Base-by-base conservation (phyloP, 225 moss, liverwort and hornwort species). In the Marchantia polymorpha region DNA sequence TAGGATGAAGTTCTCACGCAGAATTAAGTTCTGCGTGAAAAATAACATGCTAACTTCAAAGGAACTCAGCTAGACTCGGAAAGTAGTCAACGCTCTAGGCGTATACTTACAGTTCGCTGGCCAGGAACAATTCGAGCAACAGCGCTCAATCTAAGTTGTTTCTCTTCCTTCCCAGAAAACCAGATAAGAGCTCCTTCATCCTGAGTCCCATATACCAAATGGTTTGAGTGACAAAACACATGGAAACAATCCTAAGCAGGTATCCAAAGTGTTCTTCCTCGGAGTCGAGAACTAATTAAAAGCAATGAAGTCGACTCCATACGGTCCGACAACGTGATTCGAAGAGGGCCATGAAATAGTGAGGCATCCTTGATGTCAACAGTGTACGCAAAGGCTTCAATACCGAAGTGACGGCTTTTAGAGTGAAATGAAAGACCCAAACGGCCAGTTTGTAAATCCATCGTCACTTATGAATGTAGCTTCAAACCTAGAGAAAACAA, bases 131-230 rank as follows among this genome's bases (percentile, higher is more conserved):
- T 94, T 60, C 80, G 85, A 52, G 92, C 87, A 4, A 97, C 97
- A 67, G 92, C 87, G 69, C 83, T 97, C 85, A 94, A 83, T 90
- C 89, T 92, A 77, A 97, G 92, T 83, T 83, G 89, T 86, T 97
- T 97, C 87, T 97, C 97, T 82, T 93, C 97, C 87, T 90, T 91
- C 48, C 89, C 97, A 69, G 97, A 97, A 73, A 87, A 97, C 97
- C 97, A 97, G 63, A 97, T 90, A 56, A 97, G 82, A 66, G 94
- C 86, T 84, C 87, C 92, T 86, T 94, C 94, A 87, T 97, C 97
- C 97, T 97, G 88, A 50, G 77, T 63, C 48, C 31, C 77, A 55
- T 10, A 60, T 10, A 2, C 52, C 72, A 59, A 19, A 51, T n/a
- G 11, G 25, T 10, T 65, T 50, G 10, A 49, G 47, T 22, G 71